Conservation (phyloP, 192 early-diverging fungal genomes). For the Backusella mclennaniae region DNA sequence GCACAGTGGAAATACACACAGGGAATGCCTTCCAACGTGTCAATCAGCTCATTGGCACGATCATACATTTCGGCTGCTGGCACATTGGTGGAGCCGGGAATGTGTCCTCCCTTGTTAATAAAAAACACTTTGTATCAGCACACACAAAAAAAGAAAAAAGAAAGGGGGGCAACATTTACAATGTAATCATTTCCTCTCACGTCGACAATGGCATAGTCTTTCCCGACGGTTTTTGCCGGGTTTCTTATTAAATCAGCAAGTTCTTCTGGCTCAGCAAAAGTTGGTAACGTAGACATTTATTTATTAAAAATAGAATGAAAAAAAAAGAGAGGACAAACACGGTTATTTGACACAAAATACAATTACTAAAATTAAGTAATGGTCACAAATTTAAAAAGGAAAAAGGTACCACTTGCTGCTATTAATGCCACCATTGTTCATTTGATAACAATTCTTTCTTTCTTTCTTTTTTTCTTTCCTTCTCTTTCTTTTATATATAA, state of each 20-base stretch:
- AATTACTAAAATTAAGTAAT: not conserved
- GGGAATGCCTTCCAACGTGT: constrained; percentile 57
- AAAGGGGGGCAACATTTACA: constrained; percentile 25
- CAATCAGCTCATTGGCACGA: constrained; percentile 39
- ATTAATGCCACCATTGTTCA: not conserved
- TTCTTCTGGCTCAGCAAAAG: constrained; percentile 12
- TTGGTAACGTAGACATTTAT: not conserved
- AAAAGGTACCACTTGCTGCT: not conserved
- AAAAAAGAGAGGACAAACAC: not conserved
- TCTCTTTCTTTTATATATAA: not conserved
- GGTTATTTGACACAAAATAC: not conserved
- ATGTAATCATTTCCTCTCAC: constrained; percentile 63
- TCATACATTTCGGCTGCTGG: constrained; percentile 63
- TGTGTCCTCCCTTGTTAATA: constrained; percentile 67
- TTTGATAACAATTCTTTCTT: not conserved
- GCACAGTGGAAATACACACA: constrained; percentile 85
- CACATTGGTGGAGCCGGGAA: constrained; percentile 73
- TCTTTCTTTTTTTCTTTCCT: not conserved
- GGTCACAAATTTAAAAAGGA: not conserved
- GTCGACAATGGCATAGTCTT: constrained; percentile 75
- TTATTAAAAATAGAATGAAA: constrained; percentile 6
- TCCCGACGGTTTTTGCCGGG: constrained; percentile 34
- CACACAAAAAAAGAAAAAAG: no score
- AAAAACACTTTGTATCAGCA: not conserved
- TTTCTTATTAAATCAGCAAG: not conserved